Evolutionary conservation across 495 filamentous ascomycete species (phyloP), one percentile per base, ranked within the genome.

Genomic region (Penicillium lividum): DNA sequence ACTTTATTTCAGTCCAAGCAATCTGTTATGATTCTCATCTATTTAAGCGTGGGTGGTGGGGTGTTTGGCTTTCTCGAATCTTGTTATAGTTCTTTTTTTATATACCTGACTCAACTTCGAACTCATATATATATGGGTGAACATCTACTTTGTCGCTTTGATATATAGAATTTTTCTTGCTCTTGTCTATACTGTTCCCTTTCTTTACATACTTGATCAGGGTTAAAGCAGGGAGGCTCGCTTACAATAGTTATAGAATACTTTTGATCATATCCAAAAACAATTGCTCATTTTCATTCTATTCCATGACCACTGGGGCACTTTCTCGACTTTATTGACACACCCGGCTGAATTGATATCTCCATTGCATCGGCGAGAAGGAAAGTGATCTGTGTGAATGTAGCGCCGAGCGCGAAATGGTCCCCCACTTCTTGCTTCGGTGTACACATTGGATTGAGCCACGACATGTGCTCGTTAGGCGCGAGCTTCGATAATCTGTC

Each of bases 1-100:
- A 30, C 53, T 65, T 58, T 40, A 55, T 45, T 53, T 16, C 5
- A n/a, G 15, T 16, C 15, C 38, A 4, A 16, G 28, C 6, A 31
- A 9, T 44, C n/a, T 44, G n/a, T 42, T 34, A 13, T 44, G 18
- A 22, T 54, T 44, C 36, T 42, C 27, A 5, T 38, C 16, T 33
- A 33, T 45, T 54, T 49, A 30, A 49, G 46, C 46, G 46, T 49
- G 43, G 25, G 43, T 28, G 16, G 25, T 46, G 18, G 43, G 46
- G 13, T 33, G 46, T 30, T 30, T 4, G 46, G 7, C 4, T 49
- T 49, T 11, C 10, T 30, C 6, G 29, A 10, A 11, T 11, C 9
- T 1, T 13, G 33, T 13, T 9, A 36, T 36, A 9, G 10, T 13
- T 36, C 9, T 3, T 11, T 40, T 16, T 40, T 40, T 40, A 0